Evolutionary conservation across 257 asterid genomes (phyloP).

Genomic region (Nicotiana tomentosiformis): DNA sequence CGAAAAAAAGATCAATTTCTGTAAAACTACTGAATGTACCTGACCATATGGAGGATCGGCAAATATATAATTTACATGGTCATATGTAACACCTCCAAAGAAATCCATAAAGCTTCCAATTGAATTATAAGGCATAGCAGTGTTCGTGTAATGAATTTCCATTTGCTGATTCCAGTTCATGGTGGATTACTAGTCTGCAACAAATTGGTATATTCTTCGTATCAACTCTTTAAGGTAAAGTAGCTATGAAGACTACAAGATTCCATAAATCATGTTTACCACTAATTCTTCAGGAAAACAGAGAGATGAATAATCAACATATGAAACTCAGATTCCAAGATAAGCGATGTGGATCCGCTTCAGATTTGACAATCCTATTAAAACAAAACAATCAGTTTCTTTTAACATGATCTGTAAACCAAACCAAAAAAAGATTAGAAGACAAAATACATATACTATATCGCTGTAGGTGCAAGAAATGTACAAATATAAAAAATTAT

Average conservation of each 20-base stretch:
- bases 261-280: neutral
- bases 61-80: slow-evolving; percentile 77
- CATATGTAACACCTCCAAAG: slow-evolving; percentile 85
- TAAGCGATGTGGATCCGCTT: neutral
- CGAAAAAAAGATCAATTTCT: slow-evolving; percentile 5
- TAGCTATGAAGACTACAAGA: neutral
- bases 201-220: neutral
- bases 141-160: slow-evolving; percentile 59
- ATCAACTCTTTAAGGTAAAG: neutral
- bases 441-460: neutral
- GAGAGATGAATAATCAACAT: neutral
- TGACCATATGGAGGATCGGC: slow-evolving; percentile 47
- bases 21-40: slow-evolving; percentile 32
- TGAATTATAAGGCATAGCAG: slow-evolving; percentile 72
- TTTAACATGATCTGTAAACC: neutral
- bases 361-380: slow-evolving; percentile 6
- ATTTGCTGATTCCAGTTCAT: slow-evolving; percentile 64
- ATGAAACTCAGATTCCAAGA: neutral
- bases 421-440: neutral
- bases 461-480: neutral
- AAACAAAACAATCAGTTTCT: neutral
- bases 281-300: neutral
- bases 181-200: slow-evolving; percentile 16
- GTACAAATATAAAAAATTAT: too few species aligned
- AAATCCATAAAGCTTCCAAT: slow-evolving; percentile 86